Percentiles rank a stretch among this genome's conserved stretches.
Evolutionary conservation across 2,329 filamentous ascomycete species (phyloP).

Genomic region (Fusarium tjaetaba): DNA sequence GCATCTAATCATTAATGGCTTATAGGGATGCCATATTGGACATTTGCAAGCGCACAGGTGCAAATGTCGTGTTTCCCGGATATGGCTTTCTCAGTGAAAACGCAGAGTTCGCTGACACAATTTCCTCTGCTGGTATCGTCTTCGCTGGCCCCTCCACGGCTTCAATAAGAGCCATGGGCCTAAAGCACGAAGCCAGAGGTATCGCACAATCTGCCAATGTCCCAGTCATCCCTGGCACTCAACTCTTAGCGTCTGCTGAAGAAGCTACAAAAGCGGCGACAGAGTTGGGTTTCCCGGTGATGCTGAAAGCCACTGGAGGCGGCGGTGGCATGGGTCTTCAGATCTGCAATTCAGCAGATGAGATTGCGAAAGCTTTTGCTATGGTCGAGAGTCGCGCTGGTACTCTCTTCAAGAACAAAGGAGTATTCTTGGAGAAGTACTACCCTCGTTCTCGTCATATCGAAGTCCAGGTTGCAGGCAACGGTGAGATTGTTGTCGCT

Average conservation of each 20-base stretch:
- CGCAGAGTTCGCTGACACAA: not conserved
- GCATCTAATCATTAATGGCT: rapidly evolving
- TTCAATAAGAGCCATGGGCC: not conserved
- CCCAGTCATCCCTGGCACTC: not conserved
- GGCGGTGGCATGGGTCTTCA: not conserved
- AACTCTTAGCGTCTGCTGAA: not conserved
- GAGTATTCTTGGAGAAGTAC: not conserved
- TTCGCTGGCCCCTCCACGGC: not conserved
- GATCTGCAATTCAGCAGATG: not conserved
- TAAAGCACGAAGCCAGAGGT: not conserved
- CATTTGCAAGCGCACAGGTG: not conserved
- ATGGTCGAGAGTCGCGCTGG: not conserved
- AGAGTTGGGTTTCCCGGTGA: not conserved
- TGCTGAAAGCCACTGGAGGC: not conserved
- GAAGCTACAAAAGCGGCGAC: not conserved
- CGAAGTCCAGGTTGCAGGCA: not conserved
- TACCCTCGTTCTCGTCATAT: not conserved
- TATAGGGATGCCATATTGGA: not conserved
- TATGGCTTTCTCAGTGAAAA: not conserved
- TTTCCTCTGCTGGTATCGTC: not conserved
- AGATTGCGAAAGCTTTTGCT: not conserved
- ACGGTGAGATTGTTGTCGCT: conserved; percentile 50
- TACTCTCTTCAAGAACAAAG: not conserved
- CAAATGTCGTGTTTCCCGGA: not conserved
- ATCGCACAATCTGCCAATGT: not conserved